These are phyloP conservation scores for Bruguiera hainesii DNA, from an alignment of 441 rosid genomes.

Conservation along the genomic window DNA sequence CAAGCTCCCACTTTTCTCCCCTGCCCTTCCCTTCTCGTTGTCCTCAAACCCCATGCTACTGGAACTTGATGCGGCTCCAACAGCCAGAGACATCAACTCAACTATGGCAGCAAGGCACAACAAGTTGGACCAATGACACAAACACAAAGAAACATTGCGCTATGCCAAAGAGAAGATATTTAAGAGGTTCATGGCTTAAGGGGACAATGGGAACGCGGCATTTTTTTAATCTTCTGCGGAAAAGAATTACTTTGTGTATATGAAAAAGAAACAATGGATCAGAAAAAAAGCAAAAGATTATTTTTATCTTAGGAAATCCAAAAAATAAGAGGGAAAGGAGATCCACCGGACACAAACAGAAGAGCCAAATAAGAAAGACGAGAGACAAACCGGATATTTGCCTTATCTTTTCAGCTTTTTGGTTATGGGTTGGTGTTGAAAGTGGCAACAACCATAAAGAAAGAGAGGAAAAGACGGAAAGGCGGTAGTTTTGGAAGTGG, in stretches of 20 bases:
- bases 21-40: conserved; percentile 27
- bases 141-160: background rate
- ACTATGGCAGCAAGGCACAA: conserved; percentile 9
- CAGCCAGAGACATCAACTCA: conserved; percentile 66
- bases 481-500: conserved; percentile 16
- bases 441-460: background rate
- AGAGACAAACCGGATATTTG: conserved; percentile 15
- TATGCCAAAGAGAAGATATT: background rate
- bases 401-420: conserved; percentile 7
- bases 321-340: background rate
- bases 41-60: conserved; percentile 55
- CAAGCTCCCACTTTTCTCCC: conserved; percentile 21
- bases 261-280: background rate
- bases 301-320: conserved; percentile 8
- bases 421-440: conserved; percentile 30
- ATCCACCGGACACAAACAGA: conserved; percentile 6
- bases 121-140: background rate
- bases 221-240: background rate
- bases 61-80: conserved; percentile 53
- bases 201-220: background rate
- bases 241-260: background rate
- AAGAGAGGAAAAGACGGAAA: background rate
- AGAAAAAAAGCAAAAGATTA: conserved; percentile 9
- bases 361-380: background rate
- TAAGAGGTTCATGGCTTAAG: background rate